Evolutionary conservation across 306 rosid species (phyloP).

Genomic region (Medicago ruthenica): DNA sequence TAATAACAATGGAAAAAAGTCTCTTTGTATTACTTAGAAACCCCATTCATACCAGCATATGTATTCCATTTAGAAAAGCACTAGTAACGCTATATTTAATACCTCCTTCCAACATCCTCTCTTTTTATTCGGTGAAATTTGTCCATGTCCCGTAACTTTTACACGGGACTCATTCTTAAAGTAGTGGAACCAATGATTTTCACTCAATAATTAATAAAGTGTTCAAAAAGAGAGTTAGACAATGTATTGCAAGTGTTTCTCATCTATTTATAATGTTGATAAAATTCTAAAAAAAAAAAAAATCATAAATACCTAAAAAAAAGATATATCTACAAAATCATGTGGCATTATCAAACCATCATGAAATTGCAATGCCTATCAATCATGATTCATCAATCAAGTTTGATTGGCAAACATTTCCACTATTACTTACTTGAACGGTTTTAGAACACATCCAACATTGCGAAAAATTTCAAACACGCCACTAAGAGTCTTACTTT

Average conservation of each 20-base stretch:
- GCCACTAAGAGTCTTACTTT: not conserved
- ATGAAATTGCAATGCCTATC: not conserved
- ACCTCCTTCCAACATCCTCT: too few relatives aligned
- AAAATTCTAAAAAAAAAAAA: too few relatives aligned
- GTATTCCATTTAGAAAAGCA: too few relatives aligned
- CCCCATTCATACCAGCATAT: conserved; percentile 4
- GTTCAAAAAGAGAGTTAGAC: too few relatives aligned
- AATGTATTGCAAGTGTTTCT: too few relatives aligned
- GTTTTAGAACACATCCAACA: conserved; percentile 3
- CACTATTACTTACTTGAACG: not conserved
- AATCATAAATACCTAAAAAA: not conserved
- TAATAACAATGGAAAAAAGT: not conserved
- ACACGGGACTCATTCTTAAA: too few relatives aligned
- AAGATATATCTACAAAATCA: not conserved
- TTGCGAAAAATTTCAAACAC: conserved; percentile 3
- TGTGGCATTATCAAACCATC: not conserved
- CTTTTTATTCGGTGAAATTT: too few relatives aligned
- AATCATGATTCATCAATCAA: not conserved
- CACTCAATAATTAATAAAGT: too few relatives aligned
- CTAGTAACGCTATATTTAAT: too few relatives aligned
- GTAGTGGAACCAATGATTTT: too few relatives aligned
- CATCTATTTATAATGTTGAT: too few relatives aligned
- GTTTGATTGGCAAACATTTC: not conserved
- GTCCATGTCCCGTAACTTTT: too few relatives aligned
- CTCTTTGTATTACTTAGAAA: conserved; percentile 15